Percentiles rank a stretch among this genome's conserved stretches.
Evolutionary conservation across 345 rosid genomes (phyloP).

Genomic region (Eucalyptus sideroxylon): DNA sequence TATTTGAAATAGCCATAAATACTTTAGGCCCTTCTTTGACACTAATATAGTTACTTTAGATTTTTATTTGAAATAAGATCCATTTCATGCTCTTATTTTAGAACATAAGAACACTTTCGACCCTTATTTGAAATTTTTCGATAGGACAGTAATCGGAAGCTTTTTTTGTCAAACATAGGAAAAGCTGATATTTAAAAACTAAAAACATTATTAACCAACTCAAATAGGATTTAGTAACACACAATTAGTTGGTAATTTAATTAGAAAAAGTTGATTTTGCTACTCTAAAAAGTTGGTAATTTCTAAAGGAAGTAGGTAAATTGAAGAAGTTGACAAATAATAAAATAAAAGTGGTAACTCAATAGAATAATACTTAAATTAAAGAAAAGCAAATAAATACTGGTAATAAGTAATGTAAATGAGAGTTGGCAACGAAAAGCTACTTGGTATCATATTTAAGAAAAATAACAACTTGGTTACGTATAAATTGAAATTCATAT

Average conservation of each 20-base stretch:
- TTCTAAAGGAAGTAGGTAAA: neutral
- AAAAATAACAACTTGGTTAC: neutral
- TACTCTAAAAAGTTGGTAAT: neutral
- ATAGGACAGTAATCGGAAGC: rapidly evolving
- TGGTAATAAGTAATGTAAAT: neutral
- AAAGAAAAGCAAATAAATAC: neutral
- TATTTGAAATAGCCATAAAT: no score
- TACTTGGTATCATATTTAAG: neutral
- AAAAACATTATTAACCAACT: neutral
- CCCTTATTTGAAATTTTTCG: no score
- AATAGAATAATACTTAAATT: neutral
- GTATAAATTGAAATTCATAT: neutral
- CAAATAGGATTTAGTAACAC: neutral
- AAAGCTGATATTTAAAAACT: neutral
- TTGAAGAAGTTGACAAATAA: neutral
- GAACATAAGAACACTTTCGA: rapidly evolving
- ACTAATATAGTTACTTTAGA: no score
- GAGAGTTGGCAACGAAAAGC: neutral
- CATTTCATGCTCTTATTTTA: rapidly evolving
- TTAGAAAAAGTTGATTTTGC: neutral
- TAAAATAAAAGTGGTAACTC: neutral
- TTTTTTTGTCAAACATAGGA: neutral
- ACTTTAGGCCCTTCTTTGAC: rapidly evolving
- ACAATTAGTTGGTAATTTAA: neutral
- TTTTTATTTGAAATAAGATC: rapidly evolving